These are phyloP conservation scores for Leccinum imitatum DNA, from an alignment of 768 basidiomycete genomes.

Conservation along the genomic window DNA sequence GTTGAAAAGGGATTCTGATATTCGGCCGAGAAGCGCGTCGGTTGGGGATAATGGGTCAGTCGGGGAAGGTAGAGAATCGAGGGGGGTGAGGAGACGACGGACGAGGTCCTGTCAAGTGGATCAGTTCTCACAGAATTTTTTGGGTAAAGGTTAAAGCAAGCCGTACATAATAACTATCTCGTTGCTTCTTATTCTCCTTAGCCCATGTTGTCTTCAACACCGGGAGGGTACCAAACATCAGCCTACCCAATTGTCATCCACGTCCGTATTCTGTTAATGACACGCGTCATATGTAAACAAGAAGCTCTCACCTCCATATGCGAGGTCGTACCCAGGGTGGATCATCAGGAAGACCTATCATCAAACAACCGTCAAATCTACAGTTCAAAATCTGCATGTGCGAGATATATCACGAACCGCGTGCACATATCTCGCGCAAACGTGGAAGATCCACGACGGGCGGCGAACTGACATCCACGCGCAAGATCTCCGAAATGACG, in stretches of 20 bases:
- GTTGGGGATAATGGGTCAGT: constrained; percentile 36
- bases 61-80: constrained; percentile 45
- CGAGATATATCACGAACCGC: constrained; percentile 45
- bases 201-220: constrained; percentile 56
- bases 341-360: constrained; percentile 67
- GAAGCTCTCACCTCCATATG: constrained; percentile 64
- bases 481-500: constrained; percentile 60
- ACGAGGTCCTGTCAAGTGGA: constrained; percentile 58
- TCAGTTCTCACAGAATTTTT: constrained; percentile 8
- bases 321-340: constrained; percentile 75
- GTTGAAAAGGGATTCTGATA: constrained; percentile 55
- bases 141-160: not conserved
- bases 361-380: constrained; percentile 4
- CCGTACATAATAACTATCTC: constrained; percentile 73
- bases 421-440: constrained; percentile 56
- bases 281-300: not conserved
- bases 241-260: constrained; percentile 33
- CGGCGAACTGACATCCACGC: constrained; percentile 39
- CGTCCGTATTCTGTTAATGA: constrained; percentile 6
- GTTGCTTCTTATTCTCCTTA: constrained; percentile 54
- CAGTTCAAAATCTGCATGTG: not conserved
- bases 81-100: constrained; percentile 57
- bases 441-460: constrained; percentile 54
- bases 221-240: constrained; percentile 65
- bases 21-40: constrained; percentile 50